Base-by-base conservation (phyloP, 495 filamentous ascomycete species). In the Daldinia concentrica region DNA sequence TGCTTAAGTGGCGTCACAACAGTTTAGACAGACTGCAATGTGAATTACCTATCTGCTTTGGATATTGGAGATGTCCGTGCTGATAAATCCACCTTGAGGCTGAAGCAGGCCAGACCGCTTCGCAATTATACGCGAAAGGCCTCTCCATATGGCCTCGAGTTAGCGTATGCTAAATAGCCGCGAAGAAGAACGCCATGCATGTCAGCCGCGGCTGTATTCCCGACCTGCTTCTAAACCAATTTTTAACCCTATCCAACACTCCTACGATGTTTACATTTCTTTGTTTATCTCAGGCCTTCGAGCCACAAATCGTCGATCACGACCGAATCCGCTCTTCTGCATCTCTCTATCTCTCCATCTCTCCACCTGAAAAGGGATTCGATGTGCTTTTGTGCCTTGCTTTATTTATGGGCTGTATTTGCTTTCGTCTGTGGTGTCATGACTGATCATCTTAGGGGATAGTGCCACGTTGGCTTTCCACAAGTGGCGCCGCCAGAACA, bases 381-480 rank as follows among this genome's bases (percentile, higher is more conserved):
- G n/a, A 15, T 43, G n/a, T n/a, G n/a, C n/a, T n/a, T n/a, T 27
- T 17, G 19, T 30, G 57, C 22, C 48, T 51, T 27, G 36, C 12
- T 36, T 36, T 12, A 36, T 4, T 14, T 36, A 14, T 36, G 12
- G 34, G 34, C 12, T 36, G 3, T 36, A 36, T 36, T 36, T 36
- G 34, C 14, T 36, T 12, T 36, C 34, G 34, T 12, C 12, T 12
- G 34, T 36, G 11, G 3, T 36, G 12, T 36, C 11, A 14, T 14
- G 11, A 36, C 32, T 36, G 32, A 36, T 36, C 32, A 36, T 36
- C 22, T 6, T 57, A 12, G 39, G 54, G 2, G 43, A 66, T 62
- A 15, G 51, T 66, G 62, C 70, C 65, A 72, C 65, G 64, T 72
- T 54, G 26, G 22, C 52, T 57, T 24, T 41, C 17, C 17, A 22